A percentile compares a stretch with the other conserved stretches of the same genome.
These are phyloP conservation scores for Thelonectria olida DNA, from an alignment of 2,329 filamentous ascomycete genomes.

Conservation along the genomic window DNA sequence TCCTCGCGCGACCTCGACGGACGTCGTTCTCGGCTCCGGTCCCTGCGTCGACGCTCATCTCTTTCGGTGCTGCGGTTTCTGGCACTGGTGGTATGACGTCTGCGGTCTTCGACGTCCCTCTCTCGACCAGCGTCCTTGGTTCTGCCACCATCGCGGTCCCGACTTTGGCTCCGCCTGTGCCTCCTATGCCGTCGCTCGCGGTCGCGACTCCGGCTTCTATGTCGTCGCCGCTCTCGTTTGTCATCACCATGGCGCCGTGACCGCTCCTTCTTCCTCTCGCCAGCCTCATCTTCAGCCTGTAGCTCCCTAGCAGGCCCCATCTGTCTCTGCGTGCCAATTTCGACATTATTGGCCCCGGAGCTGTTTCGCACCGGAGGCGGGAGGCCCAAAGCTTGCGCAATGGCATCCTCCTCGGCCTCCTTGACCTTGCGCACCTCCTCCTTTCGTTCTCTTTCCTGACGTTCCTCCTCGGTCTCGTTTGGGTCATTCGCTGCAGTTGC, in stretches of 20 bases:
- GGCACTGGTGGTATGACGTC: slow-evolving; percentile 19
- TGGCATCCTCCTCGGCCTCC: slow-evolving; percentile 91
- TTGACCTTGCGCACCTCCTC: slow-evolving; percentile 86
- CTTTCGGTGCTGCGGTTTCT: slow-evolving; percentile 21
- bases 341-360: slow-evolving; percentile 74
- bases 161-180: slow-evolving; percentile 46
- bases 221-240: slow-evolving; percentile 44
- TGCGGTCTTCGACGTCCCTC: slow-evolving; percentile 25
- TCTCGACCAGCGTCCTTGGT: slow-evolving; percentile 26
- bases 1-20: slow-evolving; percentile 34
- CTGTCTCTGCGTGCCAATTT: slow-evolving; percentile 57
- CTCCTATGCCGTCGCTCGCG: slow-evolving; percentile 43
- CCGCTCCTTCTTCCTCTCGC: slow-evolving; percentile 40
- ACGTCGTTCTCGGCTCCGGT: slow-evolving; percentile 34
- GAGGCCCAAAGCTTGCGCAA: slow-evolving; percentile 83
- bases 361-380: slow-evolving; percentile 71
- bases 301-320: slow-evolving; percentile 41
- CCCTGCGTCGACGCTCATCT: slow-evolving; percentile 26
- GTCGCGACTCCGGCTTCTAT: slow-evolving; percentile 50
- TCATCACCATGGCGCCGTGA: slow-evolving; percentile 46
- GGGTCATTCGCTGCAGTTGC: slow-evolving; percentile 55
- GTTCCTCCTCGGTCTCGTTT: slow-evolving; percentile 67
- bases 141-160: slow-evolving; percentile 38
- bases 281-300: slow-evolving; percentile 34
- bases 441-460: slow-evolving; percentile 68